These are phyloP conservation scores for Neurospora sp. DNA, from an alignment of 2,329 filamentous ascomycete genomes.

Conservation along the genomic window DNA sequence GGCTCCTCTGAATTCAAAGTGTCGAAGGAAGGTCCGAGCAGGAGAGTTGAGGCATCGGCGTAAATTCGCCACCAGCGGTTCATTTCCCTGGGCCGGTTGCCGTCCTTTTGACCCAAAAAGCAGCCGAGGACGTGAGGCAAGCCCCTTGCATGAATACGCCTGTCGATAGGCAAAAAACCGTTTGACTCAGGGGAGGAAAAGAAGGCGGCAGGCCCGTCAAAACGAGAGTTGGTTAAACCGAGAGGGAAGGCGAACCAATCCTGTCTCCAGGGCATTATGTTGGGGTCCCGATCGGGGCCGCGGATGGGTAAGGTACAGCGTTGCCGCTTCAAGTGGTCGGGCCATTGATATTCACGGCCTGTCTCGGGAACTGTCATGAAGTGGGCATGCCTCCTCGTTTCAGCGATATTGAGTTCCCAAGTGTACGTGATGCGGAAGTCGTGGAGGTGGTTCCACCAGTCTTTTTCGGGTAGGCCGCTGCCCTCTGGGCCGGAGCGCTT, in stretches of 20 bases:
- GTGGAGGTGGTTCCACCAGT: neutral
- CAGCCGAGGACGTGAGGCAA: no score
- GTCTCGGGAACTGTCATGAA: neutral
- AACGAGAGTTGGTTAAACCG: neutral
- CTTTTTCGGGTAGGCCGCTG: neutral
- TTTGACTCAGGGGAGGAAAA: no score
- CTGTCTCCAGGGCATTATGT: neutral
- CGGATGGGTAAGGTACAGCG: neutral
- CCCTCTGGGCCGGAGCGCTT: neutral
- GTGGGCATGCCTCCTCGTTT: neutral
- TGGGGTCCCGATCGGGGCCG: neutral
- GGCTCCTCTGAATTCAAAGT: no score
- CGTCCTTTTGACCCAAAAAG: no score
- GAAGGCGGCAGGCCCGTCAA: neutral
- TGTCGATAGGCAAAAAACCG: no score
- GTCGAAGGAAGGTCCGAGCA: no score
- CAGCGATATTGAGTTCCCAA: neutral
- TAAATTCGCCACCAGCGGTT: no score
- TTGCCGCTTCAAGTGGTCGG: neutral
- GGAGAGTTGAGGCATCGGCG: no score
- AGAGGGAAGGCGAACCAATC: neutral
- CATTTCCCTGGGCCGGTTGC: no score
- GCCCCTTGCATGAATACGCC: no score
- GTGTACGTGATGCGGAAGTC: neutral
- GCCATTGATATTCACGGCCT: neutral